Conservation (phyloP, 2,329 filamentous ascomycete species). For the Dactylellina cionopaga region DNA sequence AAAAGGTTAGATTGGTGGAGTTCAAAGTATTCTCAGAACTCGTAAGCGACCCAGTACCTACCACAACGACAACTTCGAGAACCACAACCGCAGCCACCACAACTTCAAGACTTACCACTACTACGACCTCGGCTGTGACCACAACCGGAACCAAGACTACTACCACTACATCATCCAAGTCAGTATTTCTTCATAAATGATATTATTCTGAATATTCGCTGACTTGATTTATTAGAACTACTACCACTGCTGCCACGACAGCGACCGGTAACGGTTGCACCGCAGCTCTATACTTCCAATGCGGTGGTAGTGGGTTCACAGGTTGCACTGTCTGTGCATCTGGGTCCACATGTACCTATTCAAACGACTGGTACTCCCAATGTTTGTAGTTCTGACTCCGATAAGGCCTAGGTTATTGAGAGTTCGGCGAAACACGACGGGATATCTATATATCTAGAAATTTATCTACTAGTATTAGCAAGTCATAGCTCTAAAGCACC, state of each 20-base stretch:
- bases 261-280: slow-evolving; percentile 22
- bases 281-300: slow-evolving; percentile 58
- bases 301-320: slow-evolving; percentile 59
- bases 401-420: no score
- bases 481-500: no score
- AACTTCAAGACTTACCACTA: no score
- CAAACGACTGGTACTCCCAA: slow-evolving; percentile 60
- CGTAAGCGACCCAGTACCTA: neutral
- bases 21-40: slow-evolving; percentile 59
- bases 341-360: slow-evolving; percentile 58
- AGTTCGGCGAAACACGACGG: no score
- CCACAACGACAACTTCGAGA: neutral
- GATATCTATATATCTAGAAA: no score
- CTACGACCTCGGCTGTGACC: neutral
- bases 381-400: slow-evolving; percentile 59
- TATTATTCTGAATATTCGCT: no score
- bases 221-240: no score
- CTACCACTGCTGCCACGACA: slow-evolving; percentile 40
- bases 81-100: neutral
- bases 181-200: no score
- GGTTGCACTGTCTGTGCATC: slow-evolving; percentile 58
- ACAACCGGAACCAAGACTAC: neutral
- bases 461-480: no score
- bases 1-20: slow-evolving; percentile 60
- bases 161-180: neutral